Conservation (phyloP, 2,329 filamentous ascomycete species). For the Lojkania enalia region DNA sequence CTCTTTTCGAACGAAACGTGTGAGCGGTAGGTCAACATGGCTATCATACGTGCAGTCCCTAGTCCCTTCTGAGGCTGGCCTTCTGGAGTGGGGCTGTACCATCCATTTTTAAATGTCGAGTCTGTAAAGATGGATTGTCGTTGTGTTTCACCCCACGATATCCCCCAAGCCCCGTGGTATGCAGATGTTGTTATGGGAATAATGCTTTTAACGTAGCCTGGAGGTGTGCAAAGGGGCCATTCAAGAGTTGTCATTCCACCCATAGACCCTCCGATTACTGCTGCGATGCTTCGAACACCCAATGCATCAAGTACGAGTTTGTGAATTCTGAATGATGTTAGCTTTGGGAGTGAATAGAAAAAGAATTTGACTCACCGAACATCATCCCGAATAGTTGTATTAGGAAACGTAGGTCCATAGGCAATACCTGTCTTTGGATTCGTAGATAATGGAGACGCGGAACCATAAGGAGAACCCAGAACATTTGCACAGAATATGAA, state of each 20-base stretch:
- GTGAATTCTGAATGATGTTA: constrained; percentile 49
- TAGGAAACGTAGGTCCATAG: constrained; percentile 20
- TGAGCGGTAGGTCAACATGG: constrained; percentile 47
- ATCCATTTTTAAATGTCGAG: constrained; percentile 37
- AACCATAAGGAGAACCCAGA: constrained; percentile 59
- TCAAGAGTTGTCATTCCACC: constrained; percentile 62
- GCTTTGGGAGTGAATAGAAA: neutral
- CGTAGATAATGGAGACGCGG: constrained; percentile 53
- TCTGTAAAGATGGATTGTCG: constrained; percentile 52
- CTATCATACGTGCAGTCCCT: constrained; percentile 45
- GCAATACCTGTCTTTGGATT: constrained; percentile 16
- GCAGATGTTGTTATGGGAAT: constrained; percentile 61
- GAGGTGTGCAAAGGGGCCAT: constrained; percentile 51
- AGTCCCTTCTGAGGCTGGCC: constrained; percentile 41
- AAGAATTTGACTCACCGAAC: constrained; percentile 10
- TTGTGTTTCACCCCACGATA: constrained; percentile 62
- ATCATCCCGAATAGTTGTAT: constrained; percentile 22
- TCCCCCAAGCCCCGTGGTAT: constrained; percentile 61
- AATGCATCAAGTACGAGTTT: constrained; percentile 59
- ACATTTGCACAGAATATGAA: constrained; percentile 60
- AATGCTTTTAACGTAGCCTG: constrained; percentile 57
- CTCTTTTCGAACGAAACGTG: constrained; percentile 40
- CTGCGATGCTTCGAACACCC: constrained; percentile 57
- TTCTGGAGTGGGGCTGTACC: constrained; percentile 37
- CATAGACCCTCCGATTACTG: constrained; percentile 62